Evolutionary conservation across 2,329 filamentous ascomycete genomes (phyloP), one percentile per base, ranked within the genome.

Genomic region (Pseudopithomyces maydicus): DNA sequence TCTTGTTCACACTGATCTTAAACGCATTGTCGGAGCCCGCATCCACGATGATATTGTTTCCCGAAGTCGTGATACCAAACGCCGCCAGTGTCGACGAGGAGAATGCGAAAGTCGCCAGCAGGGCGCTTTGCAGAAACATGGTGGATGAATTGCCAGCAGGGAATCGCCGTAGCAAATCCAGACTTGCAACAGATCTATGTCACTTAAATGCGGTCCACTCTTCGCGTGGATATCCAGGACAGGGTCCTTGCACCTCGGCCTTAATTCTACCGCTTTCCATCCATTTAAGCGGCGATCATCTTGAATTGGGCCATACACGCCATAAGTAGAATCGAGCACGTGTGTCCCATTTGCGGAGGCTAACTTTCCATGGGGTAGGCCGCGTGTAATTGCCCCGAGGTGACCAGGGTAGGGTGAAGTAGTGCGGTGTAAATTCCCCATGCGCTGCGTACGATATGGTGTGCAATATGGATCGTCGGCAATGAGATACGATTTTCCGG

Each of bases 1-100:
- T 78, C 45, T 80, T 59, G 29, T 72, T 68, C 14, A 77, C 72
- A 7, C 71, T 73, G 17, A 76, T 66, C 8, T 68, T 61, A n/a
- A 77, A 58, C 6, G 70, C 19, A 43, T 75, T 72, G 22, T 62
- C 57, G 0, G 73, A 70, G 2, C 73, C 74, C 2, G 74, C 68
- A 55, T 76, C 74, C 10, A 76, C 64, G n/a, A 73, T 63, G 33
- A 70, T 72, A 38, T 67, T 67, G 53, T 61, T 58, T 14, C 66
- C 67, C 32, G 62, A 66, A 23, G 69, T 69, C 0, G 73, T 74
- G 38, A 74, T 65, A 36, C 74, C 74, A 53, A 77, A 77, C 26
- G 74, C 73, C 14, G 73, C 74, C 20, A 71, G 55, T 12, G 64
- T 65, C 22, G 70, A 63, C 38, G 67, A 61, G 23, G 66, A 63